Conservation (phyloP, 495 filamentous ascomycete genomes). For the Rusavskia elegans region DNA sequence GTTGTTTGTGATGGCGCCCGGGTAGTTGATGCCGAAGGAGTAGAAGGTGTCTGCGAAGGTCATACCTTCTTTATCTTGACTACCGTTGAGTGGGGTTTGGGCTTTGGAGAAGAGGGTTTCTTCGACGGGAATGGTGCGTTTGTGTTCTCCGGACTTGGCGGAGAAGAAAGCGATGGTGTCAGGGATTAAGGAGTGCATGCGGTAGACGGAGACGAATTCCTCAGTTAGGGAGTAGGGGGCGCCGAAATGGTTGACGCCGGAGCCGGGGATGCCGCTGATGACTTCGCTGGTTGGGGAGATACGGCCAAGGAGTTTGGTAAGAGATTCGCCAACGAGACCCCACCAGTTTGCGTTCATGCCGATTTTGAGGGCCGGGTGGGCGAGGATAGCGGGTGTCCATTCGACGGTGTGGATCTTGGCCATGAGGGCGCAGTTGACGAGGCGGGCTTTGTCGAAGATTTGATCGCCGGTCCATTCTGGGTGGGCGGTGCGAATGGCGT, state of each 20-base stretch:
- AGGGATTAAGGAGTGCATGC: conserved; percentile 28
- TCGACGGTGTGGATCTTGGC: conserved; percentile 32
- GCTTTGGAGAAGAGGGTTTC: too few species aligned
- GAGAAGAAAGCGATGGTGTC: conserved; percentile 26
- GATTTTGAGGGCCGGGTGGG: conserved; percentile 23
- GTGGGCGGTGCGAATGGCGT: conserved; percentile 15
- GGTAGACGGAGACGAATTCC: conserved; percentile 29
- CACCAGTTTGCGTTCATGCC: conserved; percentile 28
- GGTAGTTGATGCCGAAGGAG: conserved; percentile 30
- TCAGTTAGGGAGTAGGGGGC: conserved; percentile 25
- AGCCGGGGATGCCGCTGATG: conserved; percentile 25
- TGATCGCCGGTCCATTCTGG: conserved; percentile 19
- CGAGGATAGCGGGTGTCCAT: conserved; percentile 30
- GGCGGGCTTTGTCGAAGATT: conserved; percentile 27
- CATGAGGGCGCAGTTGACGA: conserved; percentile 30
- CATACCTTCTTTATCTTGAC: conserved; percentile 13
- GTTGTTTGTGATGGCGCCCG: conserved; percentile 25
- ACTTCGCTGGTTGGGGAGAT: conserved; percentile 20
- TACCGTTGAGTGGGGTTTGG: conserved; percentile 13
- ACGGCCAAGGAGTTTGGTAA: conserved; percentile 23
- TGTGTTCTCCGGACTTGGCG: conserved; percentile 16
- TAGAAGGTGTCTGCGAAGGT: conserved; percentile 26
- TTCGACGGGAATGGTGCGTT: too few species aligned
- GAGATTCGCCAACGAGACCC: conserved; percentile 25
- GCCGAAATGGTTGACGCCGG: conserved; percentile 20